Evolutionary conservation across 176 grass and related monocot genomes (phyloP).

Genomic region (Rhynchospora breviuscula): DNA sequence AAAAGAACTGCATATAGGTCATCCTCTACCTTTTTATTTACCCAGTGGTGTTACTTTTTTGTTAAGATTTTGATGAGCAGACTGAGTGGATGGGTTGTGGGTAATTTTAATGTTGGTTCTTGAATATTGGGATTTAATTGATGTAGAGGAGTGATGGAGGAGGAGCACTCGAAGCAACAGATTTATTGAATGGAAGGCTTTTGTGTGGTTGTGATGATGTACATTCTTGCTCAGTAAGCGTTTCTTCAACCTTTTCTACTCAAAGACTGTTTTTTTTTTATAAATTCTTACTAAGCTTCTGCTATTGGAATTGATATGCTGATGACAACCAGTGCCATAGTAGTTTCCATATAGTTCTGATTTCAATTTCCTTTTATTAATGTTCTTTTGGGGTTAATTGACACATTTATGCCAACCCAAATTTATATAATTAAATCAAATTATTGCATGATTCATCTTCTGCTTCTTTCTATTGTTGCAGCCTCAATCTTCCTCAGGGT

Average conservation of each 20-base stretch:
- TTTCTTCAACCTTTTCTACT: neutral
- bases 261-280: neutral
- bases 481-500: neutral
- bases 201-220: conserved; percentile 63
- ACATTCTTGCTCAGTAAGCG: conserved; percentile 33
- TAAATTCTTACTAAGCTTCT: neutral
- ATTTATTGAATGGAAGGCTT: conserved; percentile 66
- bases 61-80: neutral
- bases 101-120: neutral
- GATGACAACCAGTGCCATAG: neutral
- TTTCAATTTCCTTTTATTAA: neutral
- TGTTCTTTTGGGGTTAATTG: neutral
- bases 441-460: neutral
- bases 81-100: neutral
- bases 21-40: neutral
- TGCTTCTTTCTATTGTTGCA: neutral
- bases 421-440: neutral
- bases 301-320: neutral
- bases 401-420: neutral
- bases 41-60: neutral
- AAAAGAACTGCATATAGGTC: neutral
- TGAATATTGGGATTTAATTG: neutral
- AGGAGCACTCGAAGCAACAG: conserved; percentile 41
- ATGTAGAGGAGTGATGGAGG: conserved; percentile 57
- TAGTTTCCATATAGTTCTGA: neutral